Percentiles rank a stretch among this genome's conserved stretches.
Conservation (phyloP, 192 early-diverging fungal genomes). For the Phlyctochytrium planicorne region DNA sequence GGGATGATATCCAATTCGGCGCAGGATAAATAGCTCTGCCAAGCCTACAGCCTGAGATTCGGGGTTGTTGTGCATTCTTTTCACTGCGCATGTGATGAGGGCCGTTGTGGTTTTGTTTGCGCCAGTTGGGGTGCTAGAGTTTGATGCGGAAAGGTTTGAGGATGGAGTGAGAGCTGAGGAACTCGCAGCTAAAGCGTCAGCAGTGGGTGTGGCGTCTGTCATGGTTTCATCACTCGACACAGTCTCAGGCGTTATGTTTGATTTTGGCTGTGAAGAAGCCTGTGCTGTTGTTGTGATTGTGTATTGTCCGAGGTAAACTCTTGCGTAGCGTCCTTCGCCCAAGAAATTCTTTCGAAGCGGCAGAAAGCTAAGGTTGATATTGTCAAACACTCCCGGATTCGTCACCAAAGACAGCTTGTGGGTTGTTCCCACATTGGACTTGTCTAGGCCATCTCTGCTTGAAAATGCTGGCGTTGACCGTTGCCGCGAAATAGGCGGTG, state of each 20-base stretch:
- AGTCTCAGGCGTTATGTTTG: too few species aligned
- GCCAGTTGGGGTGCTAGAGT: neutral
- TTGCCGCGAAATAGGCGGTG: constrained; percentile 3
- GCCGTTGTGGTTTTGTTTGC: neutral
- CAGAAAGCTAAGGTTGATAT: constrained; percentile 42
- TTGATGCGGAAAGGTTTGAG: too few species aligned
- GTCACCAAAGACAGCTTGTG: constrained; percentile 3
- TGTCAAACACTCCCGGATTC: constrained; percentile 25
- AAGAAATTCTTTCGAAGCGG: constrained; percentile 52
- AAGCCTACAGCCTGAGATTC: constrained; percentile 40
- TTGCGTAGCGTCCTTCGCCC: constrained; percentile 48
- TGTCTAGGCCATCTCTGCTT: constrained; percentile 2
- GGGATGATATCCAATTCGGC: constrained; percentile 29
- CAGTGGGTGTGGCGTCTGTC: too few species aligned
- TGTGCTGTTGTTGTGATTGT: constrained; percentile 21
- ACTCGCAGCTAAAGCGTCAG: too few species aligned
- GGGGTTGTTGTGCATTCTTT: constrained; percentile 43
- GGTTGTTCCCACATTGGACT: neutral
- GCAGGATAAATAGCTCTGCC: constrained; percentile 38
- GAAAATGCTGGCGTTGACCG: neutral
- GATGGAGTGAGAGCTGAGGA: too few species aligned
- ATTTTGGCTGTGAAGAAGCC: too few species aligned
- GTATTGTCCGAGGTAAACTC: constrained; percentile 46
- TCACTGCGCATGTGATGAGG: constrained; percentile 47
- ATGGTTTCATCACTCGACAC: too few species aligned